phyloP scores from a whole-genome alignment of 768 basidiomycete species.

The Mycena galopus region DNA sequence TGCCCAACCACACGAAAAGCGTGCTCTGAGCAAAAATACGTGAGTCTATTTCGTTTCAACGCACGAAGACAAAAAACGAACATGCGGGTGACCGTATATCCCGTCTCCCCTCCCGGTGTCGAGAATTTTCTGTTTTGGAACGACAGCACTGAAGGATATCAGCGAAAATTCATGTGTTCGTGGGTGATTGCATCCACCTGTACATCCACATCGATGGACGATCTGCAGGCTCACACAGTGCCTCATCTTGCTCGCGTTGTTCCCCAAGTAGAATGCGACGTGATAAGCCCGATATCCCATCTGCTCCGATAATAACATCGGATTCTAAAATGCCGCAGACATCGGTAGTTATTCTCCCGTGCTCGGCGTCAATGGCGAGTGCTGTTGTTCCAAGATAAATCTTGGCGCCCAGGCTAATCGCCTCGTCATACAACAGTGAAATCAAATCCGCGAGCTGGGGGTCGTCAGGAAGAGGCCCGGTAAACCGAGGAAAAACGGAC shows the following conservation, averaged over 20 bases:
- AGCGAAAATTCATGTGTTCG: background rate
- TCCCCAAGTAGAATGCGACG: constrained; percentile 48
- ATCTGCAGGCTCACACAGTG: background rate
- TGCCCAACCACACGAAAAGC: constrained; percentile 8
- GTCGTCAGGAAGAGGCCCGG: background rate
- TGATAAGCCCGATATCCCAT: constrained; percentile 60
- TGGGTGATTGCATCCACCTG: constrained; percentile 49
- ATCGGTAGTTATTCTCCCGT: constrained; percentile 49
- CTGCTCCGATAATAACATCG: constrained; percentile 70
- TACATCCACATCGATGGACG: constrained; percentile 53
- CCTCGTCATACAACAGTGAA: constrained; percentile 61
- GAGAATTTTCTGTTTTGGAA: background rate
- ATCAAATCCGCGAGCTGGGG: constrained; percentile 64
- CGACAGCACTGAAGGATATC: background rate
- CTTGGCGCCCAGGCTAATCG: constrained; percentile 57
- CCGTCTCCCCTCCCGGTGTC: background rate
- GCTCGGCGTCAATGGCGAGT: constrained; percentile 42
- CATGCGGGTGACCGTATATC: background rate
- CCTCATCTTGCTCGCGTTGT: constrained; percentile 40
- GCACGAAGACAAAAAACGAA: background rate
- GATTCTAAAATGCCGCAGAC: constrained; percentile 58
- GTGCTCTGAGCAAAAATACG: background rate
- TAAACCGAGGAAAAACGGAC: background rate
- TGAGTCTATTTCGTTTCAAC: background rate
- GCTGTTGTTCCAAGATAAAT: constrained; percentile 54